Evolutionary conservation across 352 stramenopile species (phyloP).

Genomic region (Peronospora destructor): DNA sequence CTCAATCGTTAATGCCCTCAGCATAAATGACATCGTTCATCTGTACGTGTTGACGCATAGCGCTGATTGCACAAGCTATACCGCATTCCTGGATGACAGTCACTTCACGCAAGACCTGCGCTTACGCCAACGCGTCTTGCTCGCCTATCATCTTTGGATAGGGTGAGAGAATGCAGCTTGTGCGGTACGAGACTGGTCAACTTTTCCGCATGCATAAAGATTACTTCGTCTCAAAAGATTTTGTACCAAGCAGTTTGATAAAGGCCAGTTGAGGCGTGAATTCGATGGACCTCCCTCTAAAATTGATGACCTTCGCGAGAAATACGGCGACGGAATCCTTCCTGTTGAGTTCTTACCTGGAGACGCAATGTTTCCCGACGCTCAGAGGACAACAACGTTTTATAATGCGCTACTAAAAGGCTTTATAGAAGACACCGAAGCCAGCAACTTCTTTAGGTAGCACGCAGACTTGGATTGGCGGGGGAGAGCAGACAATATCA

Average conservation of each 20-base stretch:
- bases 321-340: conserved; percentile 15
- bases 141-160: conserved; percentile 44
- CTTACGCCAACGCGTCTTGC: too few species aligned
- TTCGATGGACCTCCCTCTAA: conserved; percentile 37
- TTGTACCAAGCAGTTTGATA: conserved; percentile 38
- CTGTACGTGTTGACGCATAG: too few species aligned
- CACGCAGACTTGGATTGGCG: conserved; percentile 47
- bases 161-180: conserved; percentile 53
- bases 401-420: conserved; percentile 38
- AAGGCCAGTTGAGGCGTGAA: conserved; percentile 40
- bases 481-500: conserved; percentile 36
- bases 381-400: conserved; percentile 37
- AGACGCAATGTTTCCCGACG: conserved; percentile 41
- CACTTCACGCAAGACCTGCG: too few species aligned
- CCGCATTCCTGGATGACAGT: too few species aligned
- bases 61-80: conserved; percentile 56
- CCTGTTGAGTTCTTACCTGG: conserved; percentile 29
- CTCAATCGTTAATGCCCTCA: too few species aligned
- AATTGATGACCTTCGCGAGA: conserved; percentile 15
- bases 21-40: too few species aligned
- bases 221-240: conserved; percentile 68
- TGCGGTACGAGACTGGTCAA: conserved; percentile 60
- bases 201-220: conserved; percentile 77
- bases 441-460: conserved; percentile 45
- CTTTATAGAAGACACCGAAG: conserved; percentile 50